phyloP scores from a whole-genome alignment of 2,329 filamentous ascomycete genomes.

The Monosporascus sp. region DNA sequence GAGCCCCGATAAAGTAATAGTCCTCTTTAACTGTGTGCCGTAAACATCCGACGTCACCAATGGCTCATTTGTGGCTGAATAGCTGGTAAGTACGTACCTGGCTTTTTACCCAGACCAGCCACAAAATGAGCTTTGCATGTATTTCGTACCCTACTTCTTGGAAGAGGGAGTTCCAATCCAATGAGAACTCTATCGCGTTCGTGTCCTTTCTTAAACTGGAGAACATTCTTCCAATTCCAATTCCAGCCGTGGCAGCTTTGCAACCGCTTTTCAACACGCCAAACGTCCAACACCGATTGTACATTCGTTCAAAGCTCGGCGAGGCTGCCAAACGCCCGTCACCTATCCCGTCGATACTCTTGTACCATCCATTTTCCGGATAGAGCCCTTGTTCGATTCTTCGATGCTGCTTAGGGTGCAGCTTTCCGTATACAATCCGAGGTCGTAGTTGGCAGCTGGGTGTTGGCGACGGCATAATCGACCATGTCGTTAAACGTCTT shows the following conservation, averaged over 20 bases:
- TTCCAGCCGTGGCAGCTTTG: neutral
- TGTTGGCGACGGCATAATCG: neutral
- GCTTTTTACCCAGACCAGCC: conserved; percentile 6
- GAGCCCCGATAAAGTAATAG: neutral
- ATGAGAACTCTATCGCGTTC: conserved; percentile 38
- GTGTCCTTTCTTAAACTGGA: conserved; percentile 30
- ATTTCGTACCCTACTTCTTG: too few species aligned
- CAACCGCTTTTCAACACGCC: too few species aligned
- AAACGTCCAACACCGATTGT: too few species aligned
- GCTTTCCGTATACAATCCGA: neutral
- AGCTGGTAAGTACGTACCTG: neutral
- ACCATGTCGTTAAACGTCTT: conserved; percentile 54
- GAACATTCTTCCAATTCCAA: neutral
- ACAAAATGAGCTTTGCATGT: conserved; percentile 2
- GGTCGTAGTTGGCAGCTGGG: conserved; percentile 13
- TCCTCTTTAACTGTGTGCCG: neutral
- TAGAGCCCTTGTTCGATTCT: neutral
- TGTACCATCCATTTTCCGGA: too few species aligned
- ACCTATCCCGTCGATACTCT: too few species aligned
- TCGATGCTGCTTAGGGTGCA: neutral
- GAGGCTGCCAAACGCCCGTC: too few species aligned
- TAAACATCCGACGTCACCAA: conserved; percentile 4
- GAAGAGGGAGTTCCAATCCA: conserved; percentile 19
- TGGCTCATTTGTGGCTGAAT: neutral
- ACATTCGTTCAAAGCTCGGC: too few species aligned